A percentile compares a stretch with the other conserved stretches of the same genome.
These are phyloP conservation scores for Saururus chinensis DNA, from an alignment of 164 flowering plant species.

Conservation along the genomic window DNA sequence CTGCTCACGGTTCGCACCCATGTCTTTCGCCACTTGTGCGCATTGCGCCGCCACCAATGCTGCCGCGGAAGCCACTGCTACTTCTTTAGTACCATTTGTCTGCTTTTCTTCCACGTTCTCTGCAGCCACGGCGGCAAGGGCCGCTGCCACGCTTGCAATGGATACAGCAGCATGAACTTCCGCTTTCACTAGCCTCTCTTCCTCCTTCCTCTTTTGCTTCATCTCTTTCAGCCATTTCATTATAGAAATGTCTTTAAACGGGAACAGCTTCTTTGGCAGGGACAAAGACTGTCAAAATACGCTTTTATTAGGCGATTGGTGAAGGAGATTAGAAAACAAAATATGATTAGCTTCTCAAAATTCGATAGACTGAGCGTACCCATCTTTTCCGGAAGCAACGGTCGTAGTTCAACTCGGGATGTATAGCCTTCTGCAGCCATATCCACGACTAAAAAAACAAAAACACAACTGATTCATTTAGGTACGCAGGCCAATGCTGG, in stretches of 20 bases:
- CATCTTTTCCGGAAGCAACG: slow-evolving; percentile 59
- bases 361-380: slow-evolving; percentile 25
- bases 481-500: neutral
- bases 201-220: slow-evolving; percentile 66
- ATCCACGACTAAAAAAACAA: slow-evolving; percentile 64
- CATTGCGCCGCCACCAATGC: slow-evolving; percentile 92
- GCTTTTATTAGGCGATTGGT: slow-evolving; percentile 1
- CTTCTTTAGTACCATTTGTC: slow-evolving; percentile 30
- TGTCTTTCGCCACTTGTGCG: slow-evolving; percentile 64
- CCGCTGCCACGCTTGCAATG: slow-evolving; percentile 87
- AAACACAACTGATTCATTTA: neutral
- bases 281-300: slow-evolving; percentile 13
- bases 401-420: slow-evolving; percentile 82
- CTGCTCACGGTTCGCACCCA: slow-evolving; percentile 84
- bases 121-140: slow-evolving; percentile 80
- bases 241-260: slow-evolving; percentile 49
- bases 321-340: too few relatives aligned
- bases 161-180: slow-evolving; percentile 89
- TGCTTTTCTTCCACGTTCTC: slow-evolving; percentile 27
- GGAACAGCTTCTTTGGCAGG: slow-evolving; percentile 48
- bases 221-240: slow-evolving; percentile 83
- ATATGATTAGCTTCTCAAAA: too few relatives aligned
- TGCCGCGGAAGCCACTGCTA: slow-evolving; percentile 80
- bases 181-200: slow-evolving; percentile 58
- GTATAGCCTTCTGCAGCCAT: slow-evolving; percentile 98